These are phyloP conservation scores for Thalassiosira ordinaria DNA, from an alignment of 352 stramenopile species.

Conservation along the genomic window DNA sequence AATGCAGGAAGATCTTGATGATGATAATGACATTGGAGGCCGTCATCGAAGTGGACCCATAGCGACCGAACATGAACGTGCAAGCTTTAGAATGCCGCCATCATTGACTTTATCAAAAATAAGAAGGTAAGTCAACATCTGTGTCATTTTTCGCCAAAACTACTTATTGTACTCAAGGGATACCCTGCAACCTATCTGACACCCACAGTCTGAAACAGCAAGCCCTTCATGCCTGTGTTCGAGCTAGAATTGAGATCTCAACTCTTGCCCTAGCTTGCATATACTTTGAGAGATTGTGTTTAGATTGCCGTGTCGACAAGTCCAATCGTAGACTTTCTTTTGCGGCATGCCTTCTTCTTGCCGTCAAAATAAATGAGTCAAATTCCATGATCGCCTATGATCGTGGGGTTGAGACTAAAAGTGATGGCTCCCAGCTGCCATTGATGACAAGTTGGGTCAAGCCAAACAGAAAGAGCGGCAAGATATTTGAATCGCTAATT, in stretches of 20 bases:
- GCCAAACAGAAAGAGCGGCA: constrained; percentile 70
- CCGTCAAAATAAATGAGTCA: constrained; percentile 90
- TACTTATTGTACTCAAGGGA: too few species aligned
- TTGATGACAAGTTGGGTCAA: constrained; percentile 62
- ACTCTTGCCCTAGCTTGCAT: constrained; percentile 94
- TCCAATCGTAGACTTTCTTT: constrained; percentile 95
- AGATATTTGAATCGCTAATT: constrained; percentile 79
- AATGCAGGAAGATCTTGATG: too few species aligned
- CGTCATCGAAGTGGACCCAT: constrained; percentile 27
- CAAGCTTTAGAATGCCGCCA: constrained; percentile 86
- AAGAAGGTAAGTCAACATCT: constrained; percentile 80
- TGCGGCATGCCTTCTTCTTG: constrained; percentile 93
- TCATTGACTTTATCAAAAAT: constrained; percentile 96
- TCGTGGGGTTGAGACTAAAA: constrained; percentile 32
- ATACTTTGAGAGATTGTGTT: constrained; percentile 96
- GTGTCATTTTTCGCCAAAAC: too few species aligned
- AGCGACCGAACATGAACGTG: constrained; percentile 38
- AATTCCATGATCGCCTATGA: constrained; percentile 75
- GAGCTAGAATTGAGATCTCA: constrained; percentile 90
- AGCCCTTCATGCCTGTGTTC: constrained; percentile 84
- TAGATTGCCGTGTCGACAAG: constrained; percentile 95
- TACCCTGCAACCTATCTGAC: too few species aligned
- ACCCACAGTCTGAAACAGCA: constrained; percentile 89
- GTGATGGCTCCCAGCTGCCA: constrained; percentile 18
- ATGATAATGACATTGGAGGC: constrained; percentile 7